Conservation (phyloP, 768 basidiomycete species). For the Botryobasidium botryosum region DNA sequence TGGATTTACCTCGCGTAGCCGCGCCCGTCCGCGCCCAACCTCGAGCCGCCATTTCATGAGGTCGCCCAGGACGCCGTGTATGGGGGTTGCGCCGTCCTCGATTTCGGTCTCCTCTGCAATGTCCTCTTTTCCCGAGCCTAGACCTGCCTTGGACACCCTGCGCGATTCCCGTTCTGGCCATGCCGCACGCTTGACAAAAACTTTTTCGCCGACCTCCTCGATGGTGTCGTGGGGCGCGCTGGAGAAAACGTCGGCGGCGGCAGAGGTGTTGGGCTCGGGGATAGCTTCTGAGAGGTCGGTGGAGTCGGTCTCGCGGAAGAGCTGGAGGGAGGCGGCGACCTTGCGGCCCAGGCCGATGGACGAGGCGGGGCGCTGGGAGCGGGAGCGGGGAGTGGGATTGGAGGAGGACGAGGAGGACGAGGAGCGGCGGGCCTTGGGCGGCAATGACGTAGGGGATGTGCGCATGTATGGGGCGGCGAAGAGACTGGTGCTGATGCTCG, state of each 20-base stretch:
- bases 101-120: not conserved
- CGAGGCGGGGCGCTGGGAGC: constrained; percentile 5
- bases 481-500: too few species aligned
- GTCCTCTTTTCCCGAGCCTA: constrained; percentile 1
- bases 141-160: not conserved
- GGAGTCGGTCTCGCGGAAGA: constrained; percentile 54
- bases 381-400: constrained; percentile 4
- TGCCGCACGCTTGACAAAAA: constrained; percentile 53
- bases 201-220: constrained; percentile 41
- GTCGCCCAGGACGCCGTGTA: constrained; percentile 2
- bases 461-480: too few species aligned
- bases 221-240: too few species aligned
- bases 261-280: not conserved
- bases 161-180: constrained; percentile 63
- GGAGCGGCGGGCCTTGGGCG: too few species aligned
- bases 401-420: constrained; percentile 4
- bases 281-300: constrained; percentile 1
- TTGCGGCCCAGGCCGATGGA: constrained; percentile 57
- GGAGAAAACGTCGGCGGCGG: too few species aligned
- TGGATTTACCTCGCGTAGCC: too few species aligned
- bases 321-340: constrained; percentile 63
- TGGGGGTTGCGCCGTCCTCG: not conserved
- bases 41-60: constrained; percentile 10
- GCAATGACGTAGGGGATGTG: too few species aligned
- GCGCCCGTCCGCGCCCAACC: not conserved